Evolutionary conservation across 208 protist genomes (phyloP), one percentile per base, ranked within the genome.

Genomic region (Leishmania tropica): DNA sequence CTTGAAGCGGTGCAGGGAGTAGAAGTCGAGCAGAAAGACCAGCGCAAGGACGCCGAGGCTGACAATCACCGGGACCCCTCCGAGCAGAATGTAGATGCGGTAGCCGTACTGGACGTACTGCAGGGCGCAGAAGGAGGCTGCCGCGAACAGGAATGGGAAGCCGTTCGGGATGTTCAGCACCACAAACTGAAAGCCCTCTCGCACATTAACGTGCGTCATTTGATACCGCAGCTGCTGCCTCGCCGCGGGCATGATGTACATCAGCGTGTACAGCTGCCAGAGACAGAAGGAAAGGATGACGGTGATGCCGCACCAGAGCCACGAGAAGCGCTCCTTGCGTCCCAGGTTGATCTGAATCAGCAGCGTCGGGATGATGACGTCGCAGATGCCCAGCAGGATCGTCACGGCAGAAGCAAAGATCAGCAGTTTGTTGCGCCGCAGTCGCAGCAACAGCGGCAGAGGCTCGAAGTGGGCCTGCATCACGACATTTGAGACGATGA

Each of bases 401-500:
- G 83, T 84, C 31, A 83, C 81, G n/a, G 82, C 72, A 21, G 94
- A 94, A 37, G 84, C 81, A 3, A 80, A 51, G 65, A 95, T 97
- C 35, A 95, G 84, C 0, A 88, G 82, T 56, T 90, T 92, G 80
- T 95, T 94, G 83, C 89, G 88, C 10, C 83, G 77, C 42, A 94
- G 80, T 17, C 94, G 88, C n/a, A 87, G 86, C 73, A 95, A 65
- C 64, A 95, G 85, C 53, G 92, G 92, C 56, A 91, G 86, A 1
- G 94, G 94, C 64, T 95, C 94, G 79, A 97, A 97, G 80, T 97
- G 94, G 11, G 92, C 78, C 76, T 90, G 86, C 89, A 97, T 95
- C 17, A 95, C 90, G 21, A 95, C 86, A 70, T 97, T 97, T 0
- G 94, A 86, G 19, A 95, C 86, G 65, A 97, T 88, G 48, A 92